Evolutionary conservation across 1,284 basidiomycete species (phyloP).

Genomic region (Moesziomyces globuligerus): DNA sequence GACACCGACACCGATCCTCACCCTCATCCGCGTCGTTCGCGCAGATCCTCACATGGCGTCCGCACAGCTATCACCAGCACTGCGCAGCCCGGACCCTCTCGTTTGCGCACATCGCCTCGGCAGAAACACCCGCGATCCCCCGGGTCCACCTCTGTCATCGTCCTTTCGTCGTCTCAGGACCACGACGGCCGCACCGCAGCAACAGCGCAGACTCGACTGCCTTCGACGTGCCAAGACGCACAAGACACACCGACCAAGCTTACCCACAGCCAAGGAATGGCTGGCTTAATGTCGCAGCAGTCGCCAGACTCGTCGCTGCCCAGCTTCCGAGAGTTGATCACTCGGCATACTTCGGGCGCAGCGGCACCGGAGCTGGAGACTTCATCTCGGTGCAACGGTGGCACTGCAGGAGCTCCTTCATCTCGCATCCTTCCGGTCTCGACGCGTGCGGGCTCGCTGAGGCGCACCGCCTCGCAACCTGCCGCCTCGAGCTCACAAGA

Average conservation of each 20-base stretch:
- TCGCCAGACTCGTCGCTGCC: constrained; percentile 38
- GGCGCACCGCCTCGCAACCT: constrained; percentile 36
- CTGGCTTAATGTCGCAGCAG: constrained; percentile 17
- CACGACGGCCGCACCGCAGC: background rate
- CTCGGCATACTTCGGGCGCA: constrained; percentile 4
- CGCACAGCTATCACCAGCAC: no score
- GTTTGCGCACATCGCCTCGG: constrained; percentile 22
- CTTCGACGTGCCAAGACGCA: background rate
- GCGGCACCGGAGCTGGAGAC: background rate
- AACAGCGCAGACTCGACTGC: background rate
- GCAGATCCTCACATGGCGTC: background rate
- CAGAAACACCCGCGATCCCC: constrained; percentile 4
- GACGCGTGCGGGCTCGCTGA: constrained; percentile 18
- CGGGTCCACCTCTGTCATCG: constrained; percentile 22
- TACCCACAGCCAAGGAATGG: constrained; percentile 19
- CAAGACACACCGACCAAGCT: background rate
- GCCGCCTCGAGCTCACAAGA: constrained; percentile 27
- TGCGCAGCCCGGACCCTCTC: constrained; percentile 31
- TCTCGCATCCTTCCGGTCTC: constrained; percentile 10
- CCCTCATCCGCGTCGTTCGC: background rate
- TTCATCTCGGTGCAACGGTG: background rate
- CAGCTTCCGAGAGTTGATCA: constrained; percentile 31
- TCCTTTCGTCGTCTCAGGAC: constrained; percentile 32
- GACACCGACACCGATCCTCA: constrained; percentile 24
- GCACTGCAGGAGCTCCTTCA: background rate